These are phyloP conservation scores for Trypanosoma melophagium DNA, from an alignment of 208 protist species.

Conservation along the genomic window DNA sequence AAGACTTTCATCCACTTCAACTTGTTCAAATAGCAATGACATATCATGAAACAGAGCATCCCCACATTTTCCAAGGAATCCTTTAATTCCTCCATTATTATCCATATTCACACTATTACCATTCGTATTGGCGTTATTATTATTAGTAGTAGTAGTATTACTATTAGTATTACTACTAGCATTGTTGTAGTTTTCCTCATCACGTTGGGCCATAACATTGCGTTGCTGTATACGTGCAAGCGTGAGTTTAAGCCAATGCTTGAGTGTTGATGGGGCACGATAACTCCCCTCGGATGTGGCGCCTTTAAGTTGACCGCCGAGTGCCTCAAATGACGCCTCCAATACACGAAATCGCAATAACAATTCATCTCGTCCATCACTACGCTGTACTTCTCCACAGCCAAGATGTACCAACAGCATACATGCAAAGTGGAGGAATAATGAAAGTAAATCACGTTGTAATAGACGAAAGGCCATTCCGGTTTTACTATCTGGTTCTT, in stretches of 20 bases:
- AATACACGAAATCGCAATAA: constrained; percentile 22
- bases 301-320: constrained; percentile 14
- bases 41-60: constrained; percentile 18
- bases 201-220: not conserved
- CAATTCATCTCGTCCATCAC: constrained; percentile 1
- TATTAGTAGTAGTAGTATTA: no score
- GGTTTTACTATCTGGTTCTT: not conserved
- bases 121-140: no score
- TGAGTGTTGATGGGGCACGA: constrained; percentile 1
- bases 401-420: constrained; percentile 29
- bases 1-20: not conserved
- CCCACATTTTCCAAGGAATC: not conserved
- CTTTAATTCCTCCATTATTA: not conserved
- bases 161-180: no score
- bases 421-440: constrained; percentile 27
- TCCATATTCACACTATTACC: not conserved
- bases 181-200: no score
- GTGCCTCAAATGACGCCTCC: constrained; percentile 15
- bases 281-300: constrained; percentile 10
- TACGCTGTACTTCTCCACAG: constrained; percentile 1
- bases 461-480: constrained; percentile 3
- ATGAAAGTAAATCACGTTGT: constrained; percentile 21
- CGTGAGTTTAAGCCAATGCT: constrained; percentile 24
- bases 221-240: constrained; percentile 12
- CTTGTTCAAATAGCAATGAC: constrained; percentile 12